phyloP scores from a whole-genome alignment of 495 filamentous ascomycete genomes.

The Diplogelasinospora grovesii region DNA sequence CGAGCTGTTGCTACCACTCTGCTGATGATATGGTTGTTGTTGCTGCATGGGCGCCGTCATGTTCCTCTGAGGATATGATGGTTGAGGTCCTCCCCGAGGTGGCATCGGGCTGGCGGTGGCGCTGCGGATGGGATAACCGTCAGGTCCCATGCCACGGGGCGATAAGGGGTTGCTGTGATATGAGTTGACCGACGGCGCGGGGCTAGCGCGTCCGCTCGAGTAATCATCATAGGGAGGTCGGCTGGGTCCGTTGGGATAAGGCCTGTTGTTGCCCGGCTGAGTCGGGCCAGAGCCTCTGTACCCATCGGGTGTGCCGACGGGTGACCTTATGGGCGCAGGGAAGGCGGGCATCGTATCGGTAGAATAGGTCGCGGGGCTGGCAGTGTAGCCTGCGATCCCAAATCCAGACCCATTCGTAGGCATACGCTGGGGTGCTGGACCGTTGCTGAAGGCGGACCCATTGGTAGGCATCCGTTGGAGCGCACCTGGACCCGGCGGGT shows the following conservation, averaged over 20 bases:
- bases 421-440: constrained; percentile 9
- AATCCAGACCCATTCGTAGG: constrained; percentile 14
- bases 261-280: constrained; percentile 5
- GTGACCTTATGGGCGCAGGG: constrained; percentile 26
- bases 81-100: constrained; percentile 21
- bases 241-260: constrained; percentile 6
- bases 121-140: constrained; percentile 31
- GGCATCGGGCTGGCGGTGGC: constrained; percentile 32
- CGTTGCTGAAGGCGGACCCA: constrained; percentile 5
- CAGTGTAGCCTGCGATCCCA: constrained; percentile 18
- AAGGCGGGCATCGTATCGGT: constrained; percentile 28
- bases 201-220: constrained; percentile 29
- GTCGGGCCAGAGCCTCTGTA: constrained; percentile 21
- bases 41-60: constrained; percentile 44
- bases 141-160: constrained; percentile 19
- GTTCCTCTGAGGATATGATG: constrained; percentile 37
- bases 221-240: constrained; percentile 16
- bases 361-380: constrained; percentile 27
- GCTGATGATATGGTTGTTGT: constrained; percentile 22
- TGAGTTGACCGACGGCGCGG: constrained; percentile 32
- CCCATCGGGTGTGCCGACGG: constrained; percentile 17
- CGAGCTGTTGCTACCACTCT: constrained; percentile 23
- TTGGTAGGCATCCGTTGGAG: constrained; percentile 14
- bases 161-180: constrained; percentile 26
- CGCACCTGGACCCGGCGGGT: constrained; percentile 42